These are phyloP conservation scores for Pseudocercospora musae DNA, from an alignment of 2,329 filamentous ascomycete genomes.

Conservation along the genomic window DNA sequence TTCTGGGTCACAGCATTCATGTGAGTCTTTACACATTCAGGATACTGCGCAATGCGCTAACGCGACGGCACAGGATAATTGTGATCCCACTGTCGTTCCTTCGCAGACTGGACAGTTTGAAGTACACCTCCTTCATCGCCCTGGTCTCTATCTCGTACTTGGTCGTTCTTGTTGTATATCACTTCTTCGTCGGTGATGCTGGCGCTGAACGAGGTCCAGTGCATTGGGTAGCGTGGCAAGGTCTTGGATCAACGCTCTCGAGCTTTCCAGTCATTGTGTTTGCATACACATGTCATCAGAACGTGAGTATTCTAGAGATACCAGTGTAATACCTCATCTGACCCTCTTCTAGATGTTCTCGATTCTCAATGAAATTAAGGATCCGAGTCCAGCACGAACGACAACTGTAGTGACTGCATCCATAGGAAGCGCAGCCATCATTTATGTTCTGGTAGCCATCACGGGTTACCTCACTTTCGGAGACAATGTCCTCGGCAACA, in stretches of 20 bases:
- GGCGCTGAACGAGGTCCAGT: slow-evolving; percentile 71
- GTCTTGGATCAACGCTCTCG: slow-evolving; percentile 73
- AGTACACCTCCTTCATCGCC: slow-evolving; percentile 92
- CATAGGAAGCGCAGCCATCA: slow-evolving; percentile 80
- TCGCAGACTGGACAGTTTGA: slow-evolving; percentile 85
- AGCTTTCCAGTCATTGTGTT: slow-evolving; percentile 95
- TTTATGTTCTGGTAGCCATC: slow-evolving; percentile 89
- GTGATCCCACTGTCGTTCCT: slow-evolving; percentile 94
- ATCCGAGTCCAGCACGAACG: slow-evolving; percentile 75
- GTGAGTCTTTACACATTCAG: slow-evolving; percentile 45
- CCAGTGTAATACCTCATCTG: slow-evolving; percentile 4
- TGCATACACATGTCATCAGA: slow-evolving; percentile 99
- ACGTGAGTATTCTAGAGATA: slow-evolving; percentile 54
- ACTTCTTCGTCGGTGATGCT: slow-evolving; percentile 77
- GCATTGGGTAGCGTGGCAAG: slow-evolving; percentile 72
- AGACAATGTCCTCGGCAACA: slow-evolving; percentile 84
- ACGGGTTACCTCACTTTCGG: slow-evolving; percentile 96
- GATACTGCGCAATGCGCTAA: neutral
- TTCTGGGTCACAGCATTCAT: slow-evolving; percentile 99
- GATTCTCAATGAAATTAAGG: slow-evolving; percentile 88
- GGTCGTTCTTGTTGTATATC: slow-evolving; percentile 87
- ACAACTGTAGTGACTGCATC: slow-evolving; percentile 76
- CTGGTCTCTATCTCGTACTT: slow-evolving; percentile 92
- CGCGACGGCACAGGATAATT: slow-evolving; percentile 60
- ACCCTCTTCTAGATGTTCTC: slow-evolving; percentile 78